phyloP scores from a whole-genome alignment of 2,329 filamentous ascomycete species.

The Xylaria sp. region DNA sequence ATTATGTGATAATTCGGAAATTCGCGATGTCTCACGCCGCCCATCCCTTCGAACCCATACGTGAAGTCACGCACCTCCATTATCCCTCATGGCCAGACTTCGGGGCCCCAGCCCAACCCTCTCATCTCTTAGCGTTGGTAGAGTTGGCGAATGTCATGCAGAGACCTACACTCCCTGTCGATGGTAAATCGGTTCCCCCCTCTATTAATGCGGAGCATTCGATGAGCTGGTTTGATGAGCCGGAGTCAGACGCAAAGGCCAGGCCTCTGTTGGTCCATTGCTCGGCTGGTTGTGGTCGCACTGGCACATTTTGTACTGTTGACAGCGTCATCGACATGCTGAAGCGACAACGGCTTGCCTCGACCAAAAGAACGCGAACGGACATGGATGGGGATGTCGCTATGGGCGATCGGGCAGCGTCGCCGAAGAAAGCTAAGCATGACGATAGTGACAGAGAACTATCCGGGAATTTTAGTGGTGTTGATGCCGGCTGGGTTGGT shows the following conservation, averaged over 20 bases:
- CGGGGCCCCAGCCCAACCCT: slow-evolving; percentile 88
- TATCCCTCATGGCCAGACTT: slow-evolving; percentile 99
- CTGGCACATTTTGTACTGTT: slow-evolving; percentile 95
- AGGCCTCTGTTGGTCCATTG: slow-evolving; percentile 93
- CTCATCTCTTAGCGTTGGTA: slow-evolving; percentile 87
- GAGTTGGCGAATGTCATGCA: slow-evolving; percentile 85
- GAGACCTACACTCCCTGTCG: slow-evolving; percentile 63
- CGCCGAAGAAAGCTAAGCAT: slow-evolving; percentile 44
- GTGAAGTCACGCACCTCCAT: slow-evolving; percentile 94
- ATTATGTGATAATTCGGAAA: slow-evolving; percentile 85
- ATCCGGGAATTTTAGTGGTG: slow-evolving; percentile 26
- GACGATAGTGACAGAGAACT: slow-evolving; percentile 19
- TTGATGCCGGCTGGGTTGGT: slow-evolving; percentile 72
- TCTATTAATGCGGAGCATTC: slow-evolving; percentile 45
- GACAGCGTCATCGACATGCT: slow-evolving; percentile 97
- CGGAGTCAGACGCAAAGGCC: slow-evolving; percentile 62
- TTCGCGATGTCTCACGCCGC: slow-evolving; percentile 82
- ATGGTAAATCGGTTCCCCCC: slow-evolving; percentile 55
- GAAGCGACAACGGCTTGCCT: slow-evolving; percentile 76
- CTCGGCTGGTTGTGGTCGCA: slow-evolving; percentile 94
- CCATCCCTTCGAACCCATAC: slow-evolving; percentile 84
- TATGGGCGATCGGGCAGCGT: slow-evolving; percentile 54
- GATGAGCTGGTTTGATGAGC: slow-evolving; percentile 66
- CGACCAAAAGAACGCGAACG: slow-evolving; percentile 38
- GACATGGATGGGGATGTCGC: slow-evolving; percentile 59